Evolutionary conservation across 352 stramenopile species (phyloP), one percentile per base, ranked within the genome.

Genomic region (Phytophthora citricola): DNA sequence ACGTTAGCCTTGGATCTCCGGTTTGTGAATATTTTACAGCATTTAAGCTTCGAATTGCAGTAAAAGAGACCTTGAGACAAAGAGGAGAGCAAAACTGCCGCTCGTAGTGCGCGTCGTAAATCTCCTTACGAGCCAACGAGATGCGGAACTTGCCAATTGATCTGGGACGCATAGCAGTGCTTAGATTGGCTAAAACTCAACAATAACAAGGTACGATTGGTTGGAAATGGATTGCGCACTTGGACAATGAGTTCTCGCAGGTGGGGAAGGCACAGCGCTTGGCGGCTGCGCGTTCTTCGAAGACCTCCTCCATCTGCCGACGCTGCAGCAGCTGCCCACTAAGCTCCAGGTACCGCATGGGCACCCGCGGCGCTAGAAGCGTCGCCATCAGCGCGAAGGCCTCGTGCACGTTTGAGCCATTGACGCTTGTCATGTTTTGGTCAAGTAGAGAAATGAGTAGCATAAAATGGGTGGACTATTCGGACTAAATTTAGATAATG

Each of bases 321-420:
- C 80, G 82, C 71, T 94, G 88, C 43, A 95, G 73, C 50, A 95
- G 79, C 40, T 80, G 60, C 15, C 69, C 75, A 50, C 85, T 91
- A 46, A 85, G 53, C 27, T 94, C 81, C 52, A 95, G 60, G 65
- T 89, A 95, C 31, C 63, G 76, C 49, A 88, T 17, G 12, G 88
- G 82, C 24, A 95, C 85, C 26, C 46, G 51, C 1, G 85, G 83
- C 44, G 72, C 83, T 34, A 95, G 75, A 6, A 95, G 73, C 71
- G 86, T 88, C 38, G 85, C 79, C 85, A 93, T 93, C 53, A 95
- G 78, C 52, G 75, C 64, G 74, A 93, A 95, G 11, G 83, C 79
- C 62, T 95, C 88, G 39, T 87, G 82, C 36, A 92, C 81, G 63
- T 49, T 92, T 24, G 86, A 92, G 58, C 83, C 73, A 53, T 68